phyloP scores from a whole-genome alignment of 805 yeast species.

The Saccharomyces paradoxus region DNA sequence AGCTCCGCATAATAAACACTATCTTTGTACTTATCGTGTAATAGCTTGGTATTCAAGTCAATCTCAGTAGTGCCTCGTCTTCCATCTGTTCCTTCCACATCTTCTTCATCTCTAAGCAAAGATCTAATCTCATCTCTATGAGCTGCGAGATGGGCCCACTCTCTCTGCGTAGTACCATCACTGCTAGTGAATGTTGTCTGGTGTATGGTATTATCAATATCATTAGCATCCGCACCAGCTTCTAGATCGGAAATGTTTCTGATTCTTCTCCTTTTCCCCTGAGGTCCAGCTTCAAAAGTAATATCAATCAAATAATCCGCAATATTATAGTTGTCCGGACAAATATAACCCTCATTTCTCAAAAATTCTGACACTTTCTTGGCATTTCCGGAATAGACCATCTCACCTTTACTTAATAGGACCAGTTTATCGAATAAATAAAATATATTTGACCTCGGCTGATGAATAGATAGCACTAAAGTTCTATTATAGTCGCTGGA shows the following conservation, averaged over 20 bases:
- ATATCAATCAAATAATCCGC: constrained; percentile 92
- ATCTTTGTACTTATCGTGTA: constrained; percentile 28
- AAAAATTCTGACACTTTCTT: constrained; percentile 68
- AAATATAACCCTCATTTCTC: constrained; percentile 60
- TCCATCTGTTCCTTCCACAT: constrained; percentile 13
- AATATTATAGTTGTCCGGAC: constrained; percentile 86
- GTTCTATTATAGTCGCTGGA: constrained; percentile 81
- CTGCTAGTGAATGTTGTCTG: neutral
- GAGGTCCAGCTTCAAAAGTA: constrained; percentile 47
- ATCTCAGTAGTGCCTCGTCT: constrained; percentile 8
- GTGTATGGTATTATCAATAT: constrained; percentile 11
- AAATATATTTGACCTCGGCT: constrained; percentile 93
- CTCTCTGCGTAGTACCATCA: constrained; percentile 52
- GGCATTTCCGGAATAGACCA: constrained; percentile 85
- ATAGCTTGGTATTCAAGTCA: constrained; percentile 13
- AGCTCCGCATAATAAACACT: constrained; percentile 28
- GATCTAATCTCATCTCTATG: constrained; percentile 62
- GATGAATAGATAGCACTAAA: constrained; percentile 88
- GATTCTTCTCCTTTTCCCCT: constrained; percentile 1
- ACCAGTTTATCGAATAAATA: constrained; percentile 78
- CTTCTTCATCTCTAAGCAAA: constrained; percentile 16
- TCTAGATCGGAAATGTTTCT: constrained; percentile 1
- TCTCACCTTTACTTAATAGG: constrained; percentile 73
- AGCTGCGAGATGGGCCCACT: constrained; percentile 80
- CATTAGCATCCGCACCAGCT: constrained; percentile 3